Base-by-base conservation (phyloP, 768 basidiomycete genomes). In the Amanita fuliginea region DNA sequence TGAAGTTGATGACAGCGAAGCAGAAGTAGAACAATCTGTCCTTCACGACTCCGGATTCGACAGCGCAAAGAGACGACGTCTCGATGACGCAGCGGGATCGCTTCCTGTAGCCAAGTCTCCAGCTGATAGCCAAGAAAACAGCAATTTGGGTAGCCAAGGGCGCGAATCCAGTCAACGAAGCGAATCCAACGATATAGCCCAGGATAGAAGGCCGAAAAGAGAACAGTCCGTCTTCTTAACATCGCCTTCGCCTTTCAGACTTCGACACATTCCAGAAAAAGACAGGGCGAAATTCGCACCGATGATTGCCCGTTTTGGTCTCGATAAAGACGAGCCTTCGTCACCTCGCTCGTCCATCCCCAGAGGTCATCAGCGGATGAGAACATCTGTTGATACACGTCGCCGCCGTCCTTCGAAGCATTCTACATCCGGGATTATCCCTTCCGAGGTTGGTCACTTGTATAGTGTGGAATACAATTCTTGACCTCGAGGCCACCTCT, bases 11-110 rank as follows among this genome's bases (percentile, higher is more conserved):
- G 52, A 53, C 7, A 55, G 55, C 37, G 55, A 53, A 26, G 22
- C 28, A 35, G 55, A 55, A 44, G 55, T 55, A 14, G 55, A 55
- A 18, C 22, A n/a, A 9, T 55, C 52, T 16, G 26, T 55, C 11
- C 39, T 48, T 13, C 21, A 41, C 18, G 18, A 42, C 7, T 3
- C 9, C 26, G 33, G 9, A 36, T 3, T 24, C 26, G 26, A 19
- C 18, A 36, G 36, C 18, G 10, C 30, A 24, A 48, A 41, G 9
- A 48, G 10, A n/a, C 35, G 35, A 4, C 39, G 47, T 4, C 24
- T 32, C 16, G n/a, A 30, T 16, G 10, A 19, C 10, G 24, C 28
- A 10, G 37, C 7, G 9, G 10, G 8, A 21, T 22, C 36, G 9
- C 19, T 21, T 28, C 28, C 35, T 37, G 18, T 13, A 10, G 7